phyloP scores from a whole-genome alignment of 805 yeast species.

The Kockiozyma suomiensis region DNA sequence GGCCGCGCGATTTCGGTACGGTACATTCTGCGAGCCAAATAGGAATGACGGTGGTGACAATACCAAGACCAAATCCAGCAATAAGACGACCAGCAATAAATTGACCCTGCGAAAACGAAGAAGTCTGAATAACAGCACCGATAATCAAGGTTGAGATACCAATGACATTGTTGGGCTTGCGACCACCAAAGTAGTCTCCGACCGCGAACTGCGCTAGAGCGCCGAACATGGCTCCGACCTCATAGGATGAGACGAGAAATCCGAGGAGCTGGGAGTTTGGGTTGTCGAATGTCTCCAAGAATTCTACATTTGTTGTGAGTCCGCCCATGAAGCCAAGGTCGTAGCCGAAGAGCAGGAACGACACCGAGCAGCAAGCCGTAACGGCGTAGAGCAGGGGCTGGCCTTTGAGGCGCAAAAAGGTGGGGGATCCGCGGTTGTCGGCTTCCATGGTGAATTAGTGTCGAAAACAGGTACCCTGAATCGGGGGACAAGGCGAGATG shows the following conservation, averaged over 20 bases:
- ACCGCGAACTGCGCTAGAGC: conserved; percentile 58
- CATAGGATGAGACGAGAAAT: conserved; percentile 49
- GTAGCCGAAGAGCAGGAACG: conserved; percentile 59
- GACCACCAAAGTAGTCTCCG: conserved; percentile 63
- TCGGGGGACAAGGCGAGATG: background rate
- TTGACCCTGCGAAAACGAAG: conserved; percentile 60
- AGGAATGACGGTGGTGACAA: conserved; percentile 56
- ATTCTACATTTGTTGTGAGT: conserved; percentile 60
- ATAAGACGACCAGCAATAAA: conserved; percentile 57
- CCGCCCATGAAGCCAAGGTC: conserved; percentile 83
- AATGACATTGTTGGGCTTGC: conserved; percentile 56
- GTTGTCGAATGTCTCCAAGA: conserved; percentile 18
- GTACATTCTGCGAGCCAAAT: conserved; percentile 73
- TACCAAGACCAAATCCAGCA: conserved; percentile 60
- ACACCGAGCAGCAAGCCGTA: conserved; percentile 20
- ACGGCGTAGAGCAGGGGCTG: conserved; percentile 27
- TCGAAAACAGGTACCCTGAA: too few species aligned
- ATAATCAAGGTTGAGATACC: conserved; percentile 55
- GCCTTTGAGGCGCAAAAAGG: conserved; percentile 21
- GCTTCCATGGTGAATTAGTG: background rate
- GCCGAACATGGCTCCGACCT: conserved; percentile 71
- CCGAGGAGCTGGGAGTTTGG: conserved; percentile 40
- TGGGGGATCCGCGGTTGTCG: conserved; percentile 12
- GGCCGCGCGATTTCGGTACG: conserved; percentile 77
- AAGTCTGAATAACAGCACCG: conserved; percentile 68